Conservation (phyloP, 1,284 basidiomycete species). For the Mycosarcoma maydis region DNA sequence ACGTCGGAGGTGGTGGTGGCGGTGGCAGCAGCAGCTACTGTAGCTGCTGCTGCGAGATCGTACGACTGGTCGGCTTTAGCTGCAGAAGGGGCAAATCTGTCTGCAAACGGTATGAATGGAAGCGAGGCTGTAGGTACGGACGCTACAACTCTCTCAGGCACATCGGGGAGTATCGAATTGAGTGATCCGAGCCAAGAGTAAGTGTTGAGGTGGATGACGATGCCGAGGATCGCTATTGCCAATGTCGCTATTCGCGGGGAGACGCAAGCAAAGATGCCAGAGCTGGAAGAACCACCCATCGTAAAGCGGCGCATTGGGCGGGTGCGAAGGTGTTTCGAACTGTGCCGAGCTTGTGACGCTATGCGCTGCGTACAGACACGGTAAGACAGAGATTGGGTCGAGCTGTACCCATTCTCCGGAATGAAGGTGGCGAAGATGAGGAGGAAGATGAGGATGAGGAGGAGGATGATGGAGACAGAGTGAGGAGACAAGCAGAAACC, state of each 20-base stretch:
- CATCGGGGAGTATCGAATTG: constrained; percentile 37
- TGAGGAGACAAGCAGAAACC: too few species aligned
- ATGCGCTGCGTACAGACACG: not conserved
- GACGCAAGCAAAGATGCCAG: constrained; percentile 27
- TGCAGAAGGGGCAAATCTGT: constrained; percentile 25
- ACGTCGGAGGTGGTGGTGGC: too few species aligned
- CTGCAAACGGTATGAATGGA: constrained; percentile 7
- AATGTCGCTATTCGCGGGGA: constrained; percentile 50
- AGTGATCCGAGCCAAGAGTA: constrained; percentile 45
- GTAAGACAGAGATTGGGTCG: not conserved
- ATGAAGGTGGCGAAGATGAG: too few species aligned
- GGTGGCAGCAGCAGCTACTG: too few species aligned
- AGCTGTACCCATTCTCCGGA: too few species aligned
- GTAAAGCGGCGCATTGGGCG: constrained; percentile 20
- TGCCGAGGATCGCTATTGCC: constrained; percentile 49
- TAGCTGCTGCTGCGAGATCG: constrained; percentile 10
- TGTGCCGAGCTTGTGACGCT: too few species aligned
- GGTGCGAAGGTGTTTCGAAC: too few species aligned
- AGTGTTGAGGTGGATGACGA: constrained; percentile 47
- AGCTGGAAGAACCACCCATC: constrained; percentile 7
- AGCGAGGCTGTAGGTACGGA: constrained; percentile 7
- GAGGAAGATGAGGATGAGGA: too few species aligned
- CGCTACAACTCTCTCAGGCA: constrained; percentile 25
- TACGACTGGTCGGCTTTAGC: constrained; percentile 16
- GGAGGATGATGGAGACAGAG: too few species aligned